Conservation (phyloP, 805 yeast genomes). For the Danielozyma ontarioensis region DNA sequence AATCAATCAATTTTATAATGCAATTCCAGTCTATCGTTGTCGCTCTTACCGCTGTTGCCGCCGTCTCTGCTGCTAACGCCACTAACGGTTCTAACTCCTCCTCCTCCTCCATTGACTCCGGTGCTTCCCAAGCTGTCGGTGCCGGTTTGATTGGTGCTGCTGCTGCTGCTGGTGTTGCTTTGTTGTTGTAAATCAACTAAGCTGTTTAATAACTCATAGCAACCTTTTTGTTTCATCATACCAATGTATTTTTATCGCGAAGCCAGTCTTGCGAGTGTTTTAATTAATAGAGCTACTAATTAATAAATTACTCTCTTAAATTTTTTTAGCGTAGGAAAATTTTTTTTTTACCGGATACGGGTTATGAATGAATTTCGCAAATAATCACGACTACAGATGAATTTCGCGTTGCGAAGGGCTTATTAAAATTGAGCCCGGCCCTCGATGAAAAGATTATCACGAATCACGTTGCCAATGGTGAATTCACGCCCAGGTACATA, state of each 20-base stretch:
- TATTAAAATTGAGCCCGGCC: no score
- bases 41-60: conserved; percentile 66
- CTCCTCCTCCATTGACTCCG: conserved; percentile 31
- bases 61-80: conserved; percentile 58
- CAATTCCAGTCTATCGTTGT: conserved; percentile 67
- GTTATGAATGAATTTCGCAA: no score
- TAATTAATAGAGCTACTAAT: no score
- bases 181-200: conserved; percentile 37
- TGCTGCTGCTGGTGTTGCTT: conserved; percentile 76
- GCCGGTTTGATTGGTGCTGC: conserved; percentile 79
- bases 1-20: conserved; percentile 38
- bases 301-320: background rate
- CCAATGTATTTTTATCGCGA: background rate
- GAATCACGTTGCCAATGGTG: no score
- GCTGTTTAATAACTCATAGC: conserved; percentile 3
- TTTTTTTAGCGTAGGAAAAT: no score
- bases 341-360: no score
- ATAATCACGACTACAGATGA: no score
- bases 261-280: background rate
- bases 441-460: no score
- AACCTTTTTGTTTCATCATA: background rate
- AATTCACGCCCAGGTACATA: no score
- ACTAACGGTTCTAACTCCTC: conserved; percentile 35
- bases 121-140: conserved; percentile 56
- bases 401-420: no score